A percentile compares a stretch with the other conserved stretches of the same genome.
These are phyloP conservation scores for Thielaviopsis cerberus DNA, from an alignment of 2,329 filamentous ascomycete species.

Conservation along the genomic window DNA sequence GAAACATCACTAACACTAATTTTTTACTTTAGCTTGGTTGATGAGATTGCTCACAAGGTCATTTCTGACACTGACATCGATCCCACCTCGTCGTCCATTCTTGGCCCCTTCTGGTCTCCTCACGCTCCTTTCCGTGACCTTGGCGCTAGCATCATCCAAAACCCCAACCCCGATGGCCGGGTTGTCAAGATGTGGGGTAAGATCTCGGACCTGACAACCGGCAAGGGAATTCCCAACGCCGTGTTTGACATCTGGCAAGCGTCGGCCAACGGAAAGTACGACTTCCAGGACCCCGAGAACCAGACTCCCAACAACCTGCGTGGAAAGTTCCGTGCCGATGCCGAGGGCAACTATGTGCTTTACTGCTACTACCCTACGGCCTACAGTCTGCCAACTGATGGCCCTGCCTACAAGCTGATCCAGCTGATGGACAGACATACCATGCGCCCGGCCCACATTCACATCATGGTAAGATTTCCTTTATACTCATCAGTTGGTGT, in stretches of 20 bases:
- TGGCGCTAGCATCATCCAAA: slow-evolving; percentile 47
- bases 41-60: slow-evolving; percentile 47
- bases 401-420: slow-evolving; percentile 25
- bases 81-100: slow-evolving; percentile 58
- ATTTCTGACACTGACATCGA: slow-evolving; percentile 40
- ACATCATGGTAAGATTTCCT: slow-evolving; percentile 26
- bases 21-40: slow-evolving; percentile 31
- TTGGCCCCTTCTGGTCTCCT: slow-evolving; percentile 63
- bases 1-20: background rate
- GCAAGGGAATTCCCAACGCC: slow-evolving; percentile 45
- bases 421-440: slow-evolving; percentile 29
- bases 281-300: slow-evolving; percentile 55
- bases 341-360: slow-evolving; percentile 51
- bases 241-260: slow-evolving; percentile 68
- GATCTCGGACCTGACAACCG: slow-evolving; percentile 45
- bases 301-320: slow-evolving; percentile 57
- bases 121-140: slow-evolving; percentile 53
- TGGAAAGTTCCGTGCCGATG: slow-evolving; percentile 55
- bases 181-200: slow-evolving; percentile 50
- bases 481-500: background rate
- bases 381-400: slow-evolving; percentile 52
- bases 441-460: slow-evolving; percentile 31
- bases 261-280: slow-evolving; percentile 56
- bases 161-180: slow-evolving; percentile 37
- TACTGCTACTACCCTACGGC: slow-evolving; percentile 60